Percentiles rank a stretch among this genome's conserved stretches.
Evolutionary conservation across 1,284 basidiomycete species (phyloP).

Genomic region (Sporisorium graminicola): DNA sequence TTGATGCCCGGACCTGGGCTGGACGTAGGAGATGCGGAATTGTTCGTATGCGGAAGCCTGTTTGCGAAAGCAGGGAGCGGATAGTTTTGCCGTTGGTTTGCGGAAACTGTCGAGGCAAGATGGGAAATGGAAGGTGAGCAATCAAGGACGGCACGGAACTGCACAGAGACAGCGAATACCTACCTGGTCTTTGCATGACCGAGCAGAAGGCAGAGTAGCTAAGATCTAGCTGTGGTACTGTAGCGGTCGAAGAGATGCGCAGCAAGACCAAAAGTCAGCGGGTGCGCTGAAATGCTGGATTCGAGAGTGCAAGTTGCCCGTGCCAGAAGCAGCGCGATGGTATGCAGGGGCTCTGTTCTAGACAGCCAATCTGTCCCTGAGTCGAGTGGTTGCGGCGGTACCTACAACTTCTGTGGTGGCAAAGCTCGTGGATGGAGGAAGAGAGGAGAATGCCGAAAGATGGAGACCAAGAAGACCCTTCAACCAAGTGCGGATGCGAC

Average conservation of each 20-base stretch:
- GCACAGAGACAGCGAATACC: conserved; percentile 1
- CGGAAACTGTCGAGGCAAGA: conserved; percentile 26
- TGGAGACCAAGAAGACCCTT: conserved; percentile 18
- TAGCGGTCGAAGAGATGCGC: background rate
- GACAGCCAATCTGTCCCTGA: background rate
- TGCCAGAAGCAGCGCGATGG: background rate
- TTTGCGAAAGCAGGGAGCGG: conserved; percentile 41
- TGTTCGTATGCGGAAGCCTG: conserved; percentile 40
- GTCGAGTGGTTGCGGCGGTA: conserved; percentile 6
- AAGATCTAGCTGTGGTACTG: conserved; percentile 5
- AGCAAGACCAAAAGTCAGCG: conserved; percentile 9
- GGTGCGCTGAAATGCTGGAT: conserved; percentile 13
- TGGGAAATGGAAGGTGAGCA: conserved; percentile 6
- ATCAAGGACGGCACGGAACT: background rate
- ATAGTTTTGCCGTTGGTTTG: conserved; percentile 41
- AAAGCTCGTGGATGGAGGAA: conserved; percentile 9
- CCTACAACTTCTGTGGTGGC: conserved; percentile 29
- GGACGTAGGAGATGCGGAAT: conserved; percentile 22
- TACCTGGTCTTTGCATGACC: conserved; percentile 53
- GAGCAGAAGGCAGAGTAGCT: conserved; percentile 19
- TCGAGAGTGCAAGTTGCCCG: background rate
- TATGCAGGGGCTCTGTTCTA: background rate
- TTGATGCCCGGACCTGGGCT: conserved; percentile 30
- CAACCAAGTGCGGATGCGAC: conserved; percentile 14
- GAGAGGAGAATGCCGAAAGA: conserved; percentile 7